phyloP scores from a whole-genome alignment of 108 stramenopile species.

The Fragilaria crotonensis region DNA sequence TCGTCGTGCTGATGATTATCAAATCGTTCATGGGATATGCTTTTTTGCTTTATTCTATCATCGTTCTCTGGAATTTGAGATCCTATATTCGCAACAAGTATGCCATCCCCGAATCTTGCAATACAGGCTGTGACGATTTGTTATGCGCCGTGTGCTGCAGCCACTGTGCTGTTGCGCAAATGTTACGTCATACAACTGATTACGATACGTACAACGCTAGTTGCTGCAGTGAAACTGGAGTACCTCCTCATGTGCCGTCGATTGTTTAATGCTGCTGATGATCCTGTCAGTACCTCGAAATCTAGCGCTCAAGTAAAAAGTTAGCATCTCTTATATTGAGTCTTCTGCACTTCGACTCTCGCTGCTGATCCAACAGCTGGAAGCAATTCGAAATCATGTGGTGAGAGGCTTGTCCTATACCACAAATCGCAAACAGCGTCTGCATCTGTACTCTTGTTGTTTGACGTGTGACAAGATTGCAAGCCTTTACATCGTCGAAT shows the following conservation, averaged over 20 bases:
- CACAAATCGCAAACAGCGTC: no score
- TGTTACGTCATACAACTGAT: slow-evolving; percentile 27
- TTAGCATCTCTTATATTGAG: no score
- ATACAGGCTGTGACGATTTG: slow-evolving; percentile 21
- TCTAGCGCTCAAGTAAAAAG: no score
- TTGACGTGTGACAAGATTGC: no score
- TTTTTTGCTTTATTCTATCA: background rate
- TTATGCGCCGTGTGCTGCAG: slow-evolving; percentile 13
- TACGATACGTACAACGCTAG: slow-evolving; percentile 15
- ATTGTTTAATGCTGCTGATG: no score
- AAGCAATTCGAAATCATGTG: no score
- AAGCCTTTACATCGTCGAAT: no score
- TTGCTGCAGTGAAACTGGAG: slow-evolving; percentile 17
- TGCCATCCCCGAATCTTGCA: slow-evolving; percentile 13
- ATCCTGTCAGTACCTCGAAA: no score
- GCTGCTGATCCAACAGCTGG: no score
- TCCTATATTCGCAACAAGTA: slow-evolving; percentile 11
- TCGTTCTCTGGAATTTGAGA: slow-evolving; percentile 2
- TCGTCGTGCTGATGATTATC: background rate
- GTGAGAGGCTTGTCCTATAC: no score
- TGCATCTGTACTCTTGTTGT: no score
- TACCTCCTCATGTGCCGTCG: slow-evolving; percentile 10
- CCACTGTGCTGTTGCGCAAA: slow-evolving; percentile 13
- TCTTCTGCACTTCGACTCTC: no score
- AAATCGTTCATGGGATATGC: background rate